phyloP scores from a whole-genome alignment of 371 early-diverging fungal genomes.

The Astathelohania contejeani region DNA sequence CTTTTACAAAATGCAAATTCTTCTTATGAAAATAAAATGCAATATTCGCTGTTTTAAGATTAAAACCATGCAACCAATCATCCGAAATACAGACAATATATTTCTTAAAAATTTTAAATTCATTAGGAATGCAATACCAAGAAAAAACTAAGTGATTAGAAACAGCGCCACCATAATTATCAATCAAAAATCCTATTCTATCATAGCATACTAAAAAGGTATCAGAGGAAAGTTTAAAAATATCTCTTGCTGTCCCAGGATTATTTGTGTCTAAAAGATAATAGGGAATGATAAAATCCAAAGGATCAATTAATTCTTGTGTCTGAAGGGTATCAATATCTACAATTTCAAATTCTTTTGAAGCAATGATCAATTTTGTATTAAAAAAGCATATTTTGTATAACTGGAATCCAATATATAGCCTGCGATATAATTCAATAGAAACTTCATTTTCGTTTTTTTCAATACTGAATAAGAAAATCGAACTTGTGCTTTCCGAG shows the following conservation, averaged over 20 bases:
- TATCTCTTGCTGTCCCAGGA: constrained; percentile 23
- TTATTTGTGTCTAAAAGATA: constrained; percentile 14
- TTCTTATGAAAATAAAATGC: neutral
- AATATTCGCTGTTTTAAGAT: neutral
- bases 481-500: constrained; percentile 14
- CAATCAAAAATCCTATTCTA: constrained; percentile 46
- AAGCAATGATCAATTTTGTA: constrained; percentile 42
- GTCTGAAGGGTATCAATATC: constrained; percentile 48
- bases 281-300: constrained; percentile 34
- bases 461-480: constrained; percentile 24
- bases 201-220: constrained; percentile 43
- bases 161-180: constrained; percentile 34
- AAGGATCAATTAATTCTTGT: constrained; percentile 45
- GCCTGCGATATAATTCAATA: constrained; percentile 23
- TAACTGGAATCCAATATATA: constrained; percentile 48
- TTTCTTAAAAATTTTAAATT: neutral
- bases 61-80: neutral
- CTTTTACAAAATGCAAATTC: neutral
- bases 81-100: neutral
- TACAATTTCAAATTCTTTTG: constrained; percentile 52
- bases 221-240: constrained; percentile 31
- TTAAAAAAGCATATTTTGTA: constrained; percentile 35
- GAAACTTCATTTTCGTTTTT: constrained; percentile 1
- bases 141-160: constrained; percentile 33
- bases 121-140: neutral